These are phyloP conservation scores for Geosmithia flava DNA, from an alignment of 2,329 filamentous ascomycete species.

Conservation along the genomic window DNA sequence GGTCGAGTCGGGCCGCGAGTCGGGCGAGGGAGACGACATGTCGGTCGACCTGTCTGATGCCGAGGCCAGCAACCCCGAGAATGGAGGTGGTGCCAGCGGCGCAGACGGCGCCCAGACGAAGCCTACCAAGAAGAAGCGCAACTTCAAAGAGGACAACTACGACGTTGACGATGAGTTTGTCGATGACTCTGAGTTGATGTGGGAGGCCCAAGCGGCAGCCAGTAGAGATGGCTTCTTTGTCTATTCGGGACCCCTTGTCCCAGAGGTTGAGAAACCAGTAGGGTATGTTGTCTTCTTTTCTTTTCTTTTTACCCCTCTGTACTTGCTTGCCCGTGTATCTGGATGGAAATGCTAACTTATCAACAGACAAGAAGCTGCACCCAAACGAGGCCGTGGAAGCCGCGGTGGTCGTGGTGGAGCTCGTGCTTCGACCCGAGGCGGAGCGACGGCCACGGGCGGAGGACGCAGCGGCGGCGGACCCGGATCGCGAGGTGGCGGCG, in stretches of 20 bases:
- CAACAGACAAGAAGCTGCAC: slow-evolving; percentile 56
- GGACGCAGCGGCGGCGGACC: slow-evolving; percentile 38
- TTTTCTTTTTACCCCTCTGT: background rate
- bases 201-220: slow-evolving; percentile 90
- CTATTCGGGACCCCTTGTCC: slow-evolving; percentile 83
- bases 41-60: slow-evolving; percentile 62
- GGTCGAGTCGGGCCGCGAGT: slow-evolving; percentile 54
- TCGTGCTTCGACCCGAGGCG: slow-evolving; percentile 47
- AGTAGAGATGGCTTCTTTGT: slow-evolving; percentile 97
- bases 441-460: slow-evolving; percentile 15
- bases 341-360: slow-evolving; percentile 17
- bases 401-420: slow-evolving; percentile 36
- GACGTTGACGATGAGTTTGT: slow-evolving; percentile 76
- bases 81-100: slow-evolving; percentile 47
- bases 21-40: slow-evolving; percentile 73
- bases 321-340: too few species aligned
- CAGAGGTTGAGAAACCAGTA: slow-evolving; percentile 65
- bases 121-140: slow-evolving; percentile 62
- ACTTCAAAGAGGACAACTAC: slow-evolving; percentile 71
- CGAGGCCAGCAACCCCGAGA: slow-evolving; percentile 82
- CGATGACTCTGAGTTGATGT: slow-evolving; percentile 87
- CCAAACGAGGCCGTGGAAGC: slow-evolving; percentile 52
- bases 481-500: slow-evolving; percentile 63
- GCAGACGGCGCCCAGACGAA: slow-evolving; percentile 46
- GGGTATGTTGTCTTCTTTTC: slow-evolving; percentile 27